Base-by-base conservation (phyloP, 805 yeast genomes). In the Ogataea paraovalis region DNA sequence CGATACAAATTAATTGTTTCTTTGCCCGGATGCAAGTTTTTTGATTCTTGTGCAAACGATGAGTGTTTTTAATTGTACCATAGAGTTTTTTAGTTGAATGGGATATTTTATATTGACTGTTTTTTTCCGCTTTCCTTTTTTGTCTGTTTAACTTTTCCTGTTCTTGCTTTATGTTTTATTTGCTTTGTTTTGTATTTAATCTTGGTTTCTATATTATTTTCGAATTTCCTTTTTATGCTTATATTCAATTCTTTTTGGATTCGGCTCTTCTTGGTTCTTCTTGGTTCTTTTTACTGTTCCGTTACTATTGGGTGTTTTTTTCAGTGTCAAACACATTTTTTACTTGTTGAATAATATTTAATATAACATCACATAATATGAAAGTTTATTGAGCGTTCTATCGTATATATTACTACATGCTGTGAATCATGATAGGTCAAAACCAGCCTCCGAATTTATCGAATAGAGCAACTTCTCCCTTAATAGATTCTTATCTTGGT, bases 401-500 rank as follows among this genome's bases (percentile, higher is more conserved):
- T n/a, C n/a, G n/a, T n/a, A n/a, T n/a, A n/a, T n/a, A n/a, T n/a
- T n/a, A n/a, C n/a, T n/a, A n/a, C n/a, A n/a, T n/a, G n/a, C n/a
- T n/a, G n/a, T n/a, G n/a, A n/a, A n/a, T 45, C 41, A 84, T 0
- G 88, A 81, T 50, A 92, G 72, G 57, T 92, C 97, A 63, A 92
- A 92, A 2, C 97, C 87, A 1, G 97, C 90, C 3, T 83, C 89
- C 0, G 91, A 74, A 47, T 81, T 79, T 43, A 94, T 90, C 1
- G 96, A 81, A 62, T 85, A 88, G 21, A 89, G 61, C 45, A 92
- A 66, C 62, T 90, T 91, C 39, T 75, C 67, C 47, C 74, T 74
- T 39, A 94, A 67, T 2, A 75, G 22, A 37, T 71, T 64, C 57
- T 82, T 85, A 55, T 85, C 70, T 53, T 71, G 68, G 64, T 94